A percentile compares a stretch with the other conserved stretches of the same genome.
Evolutionary conservation across 169 alveolate species (phyloP).

Genomic region (Cryptosporidium canis): DNA sequence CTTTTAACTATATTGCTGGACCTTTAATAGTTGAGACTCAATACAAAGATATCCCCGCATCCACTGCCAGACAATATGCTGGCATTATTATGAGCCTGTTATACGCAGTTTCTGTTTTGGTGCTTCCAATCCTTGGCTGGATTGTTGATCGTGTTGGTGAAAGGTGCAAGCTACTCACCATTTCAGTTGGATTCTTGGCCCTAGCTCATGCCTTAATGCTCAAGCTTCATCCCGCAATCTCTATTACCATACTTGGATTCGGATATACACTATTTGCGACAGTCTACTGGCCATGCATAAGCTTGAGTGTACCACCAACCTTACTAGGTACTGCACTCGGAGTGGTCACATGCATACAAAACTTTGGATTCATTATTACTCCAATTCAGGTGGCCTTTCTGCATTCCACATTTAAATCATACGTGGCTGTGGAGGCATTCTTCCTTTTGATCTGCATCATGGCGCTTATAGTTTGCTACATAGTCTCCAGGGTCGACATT

Average conservation of each 20-base stretch:
- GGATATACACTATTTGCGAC: conserved; percentile 71
- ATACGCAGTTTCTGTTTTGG: conserved; percentile 70
- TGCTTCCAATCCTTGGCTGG: conserved; percentile 65
- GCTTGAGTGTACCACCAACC: conserved; percentile 65
- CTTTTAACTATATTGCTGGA: conserved; percentile 70
- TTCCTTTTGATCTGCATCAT: conserved; percentile 30
- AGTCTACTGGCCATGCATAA: conserved; percentile 71
- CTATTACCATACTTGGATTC: conserved; percentile 63
- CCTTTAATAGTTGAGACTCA: conserved; percentile 67
- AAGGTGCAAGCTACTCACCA: conserved; percentile 49
- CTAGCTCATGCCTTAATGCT: conserved; percentile 63
- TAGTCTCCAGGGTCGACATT: conserved; percentile 32
- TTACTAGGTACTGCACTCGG: conserved; percentile 70
- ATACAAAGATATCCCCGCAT: conserved; percentile 61
- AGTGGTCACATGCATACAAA: conserved; percentile 65
- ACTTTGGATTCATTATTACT: conserved; percentile 58
- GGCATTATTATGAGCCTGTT: conserved; percentile 64
- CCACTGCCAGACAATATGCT: conserved; percentile 70
- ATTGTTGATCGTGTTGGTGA: conserved; percentile 73
- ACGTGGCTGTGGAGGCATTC: conserved; percentile 55
- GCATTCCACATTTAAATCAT: conserved; percentile 60
- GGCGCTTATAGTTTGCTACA: conserved; percentile 58
- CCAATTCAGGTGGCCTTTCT: conserved; percentile 69
- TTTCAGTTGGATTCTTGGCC: conserved; percentile 62
- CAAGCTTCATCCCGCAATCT: conserved; percentile 66